phyloP scores from a whole-genome alignment of 2,329 filamentous ascomycete species.

The Rugonectria rugulosa region DNA sequence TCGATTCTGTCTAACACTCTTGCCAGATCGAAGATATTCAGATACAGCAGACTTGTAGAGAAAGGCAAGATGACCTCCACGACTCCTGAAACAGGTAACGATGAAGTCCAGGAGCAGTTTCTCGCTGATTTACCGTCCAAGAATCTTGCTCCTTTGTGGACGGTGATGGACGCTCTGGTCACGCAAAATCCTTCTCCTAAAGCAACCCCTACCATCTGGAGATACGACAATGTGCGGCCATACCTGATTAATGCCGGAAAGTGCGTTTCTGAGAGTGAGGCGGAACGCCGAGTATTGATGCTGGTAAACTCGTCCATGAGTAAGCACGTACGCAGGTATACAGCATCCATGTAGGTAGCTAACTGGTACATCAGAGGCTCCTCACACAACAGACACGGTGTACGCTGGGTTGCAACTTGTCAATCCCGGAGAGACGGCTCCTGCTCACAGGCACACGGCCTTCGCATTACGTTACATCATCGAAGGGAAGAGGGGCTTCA shows the following conservation, averaged over 20 bases:
- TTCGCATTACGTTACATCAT: constrained; percentile 65
- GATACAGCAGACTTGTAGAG: no score
- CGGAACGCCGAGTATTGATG: constrained; percentile 51
- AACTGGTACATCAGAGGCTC: constrained; percentile 39
- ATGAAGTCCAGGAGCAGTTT: no score
- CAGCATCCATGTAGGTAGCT: neutral
- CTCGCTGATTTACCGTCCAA: neutral
- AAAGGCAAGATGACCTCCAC: no score
- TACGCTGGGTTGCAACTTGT: constrained; percentile 65
- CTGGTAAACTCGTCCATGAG: constrained; percentile 48
- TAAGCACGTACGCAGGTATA: constrained; percentile 48
- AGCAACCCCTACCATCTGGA: constrained; percentile 48
- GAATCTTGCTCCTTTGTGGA: constrained; percentile 52
- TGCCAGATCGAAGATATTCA: no score
- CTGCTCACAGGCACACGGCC: constrained; percentile 62
- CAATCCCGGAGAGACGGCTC: constrained; percentile 61
- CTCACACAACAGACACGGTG: constrained; percentile 64
- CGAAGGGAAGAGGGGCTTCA: constrained; percentile 61
- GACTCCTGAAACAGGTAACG: no score
- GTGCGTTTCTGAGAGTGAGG: constrained; percentile 46
- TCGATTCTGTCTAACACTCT: no score
- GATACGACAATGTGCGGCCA: constrained; percentile 44
- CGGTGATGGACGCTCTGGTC: constrained; percentile 54
- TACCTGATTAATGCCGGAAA: constrained; percentile 43
- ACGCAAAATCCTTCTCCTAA: constrained; percentile 54